phyloP scores from a whole-genome alignment of 202 grass and related monocot species.

The Alloteropsis angusta region DNA sequence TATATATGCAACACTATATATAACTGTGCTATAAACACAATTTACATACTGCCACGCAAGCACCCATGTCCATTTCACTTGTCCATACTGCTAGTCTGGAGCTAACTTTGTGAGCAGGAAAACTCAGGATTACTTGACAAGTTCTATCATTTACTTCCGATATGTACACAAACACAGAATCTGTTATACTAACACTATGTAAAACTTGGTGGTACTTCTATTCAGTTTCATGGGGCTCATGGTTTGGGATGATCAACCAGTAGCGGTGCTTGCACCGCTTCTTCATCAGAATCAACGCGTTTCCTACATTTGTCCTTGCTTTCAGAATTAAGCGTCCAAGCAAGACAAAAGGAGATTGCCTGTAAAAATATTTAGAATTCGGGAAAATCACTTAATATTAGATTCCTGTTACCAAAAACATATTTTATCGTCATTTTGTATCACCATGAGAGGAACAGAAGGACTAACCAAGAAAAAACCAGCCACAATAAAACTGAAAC shows the following conservation, averaged over 20 bases:
- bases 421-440: not conserved
- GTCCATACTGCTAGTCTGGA: not conserved
- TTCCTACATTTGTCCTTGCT: not conserved
- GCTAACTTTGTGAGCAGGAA: not conserved
- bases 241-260: constrained; percentile 14
- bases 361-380: constrained; percentile 14
- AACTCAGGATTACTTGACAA: not conserved
- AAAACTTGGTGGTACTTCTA: not conserved
- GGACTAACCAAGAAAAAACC: constrained; percentile 58
- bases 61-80: not conserved
- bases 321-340: constrained; percentile 46
- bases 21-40: not conserved
- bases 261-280: constrained; percentile 45
- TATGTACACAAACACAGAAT: not conserved
- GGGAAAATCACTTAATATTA: not conserved
- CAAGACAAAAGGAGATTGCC: constrained; percentile 53
- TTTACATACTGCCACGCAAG: not conserved
- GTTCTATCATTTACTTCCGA: not conserved
- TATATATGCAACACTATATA: not conserved
- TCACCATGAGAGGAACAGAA: not conserved
- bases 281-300: constrained; percentile 9
- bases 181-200: not conserved
- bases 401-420: not conserved
- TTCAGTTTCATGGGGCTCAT: constrained; percentile 5
- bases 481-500: constrained; percentile 69